phyloP scores from a whole-genome alignment of 495 filamentous ascomycete species.

The Penicillium diatomitis region DNA sequence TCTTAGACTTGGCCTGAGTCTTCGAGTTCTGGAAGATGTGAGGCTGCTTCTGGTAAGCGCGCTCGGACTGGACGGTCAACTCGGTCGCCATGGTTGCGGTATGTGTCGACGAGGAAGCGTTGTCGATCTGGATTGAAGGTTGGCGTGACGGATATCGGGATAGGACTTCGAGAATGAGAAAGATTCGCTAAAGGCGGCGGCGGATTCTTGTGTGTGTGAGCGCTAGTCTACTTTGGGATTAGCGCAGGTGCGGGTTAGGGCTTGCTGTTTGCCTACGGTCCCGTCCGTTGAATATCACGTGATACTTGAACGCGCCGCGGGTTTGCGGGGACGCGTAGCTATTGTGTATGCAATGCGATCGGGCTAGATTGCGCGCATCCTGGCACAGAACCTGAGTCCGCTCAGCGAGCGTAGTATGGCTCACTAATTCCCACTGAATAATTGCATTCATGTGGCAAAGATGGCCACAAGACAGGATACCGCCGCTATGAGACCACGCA shows the following conservation, averaged over 20 bases:
- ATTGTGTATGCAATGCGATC: conserved; percentile 1
- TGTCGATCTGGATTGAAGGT: conserved; percentile 31
- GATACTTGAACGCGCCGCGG: conserved; percentile 28
- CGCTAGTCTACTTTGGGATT: conserved; percentile 28
- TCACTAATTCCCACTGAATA: conserved; percentile 1
- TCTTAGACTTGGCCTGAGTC: conserved; percentile 75
- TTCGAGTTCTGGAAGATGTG: conserved; percentile 98
- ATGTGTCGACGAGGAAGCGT: conserved; percentile 36
- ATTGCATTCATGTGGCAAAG: background rate
- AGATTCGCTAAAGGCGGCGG: conserved; percentile 27
- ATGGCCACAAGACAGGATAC: conserved; percentile 36
- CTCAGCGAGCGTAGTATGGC: conserved; percentile 2
- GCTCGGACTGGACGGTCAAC: conserved; percentile 95
- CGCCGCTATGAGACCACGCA: conserved; percentile 39
- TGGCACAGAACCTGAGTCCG: background rate
- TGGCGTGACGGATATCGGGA: conserved; percentile 22
- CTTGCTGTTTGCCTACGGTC: conserved; percentile 36
- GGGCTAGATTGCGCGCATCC: conserved; percentile 2
- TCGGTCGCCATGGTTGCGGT: conserved; percentile 93
- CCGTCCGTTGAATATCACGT: conserved; percentile 11
- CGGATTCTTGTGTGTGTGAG: conserved; percentile 35
- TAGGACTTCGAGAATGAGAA: conserved; percentile 34
- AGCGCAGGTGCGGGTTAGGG: conserved; percentile 32
- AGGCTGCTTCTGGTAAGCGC: conserved; percentile 98
- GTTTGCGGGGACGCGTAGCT: conserved; percentile 1